A percentile compares a stretch with the other conserved stretches of the same genome.
Evolutionary conservation across 768 basidiomycete genomes (phyloP).

Genomic region (Agrocybe praecox): DNA sequence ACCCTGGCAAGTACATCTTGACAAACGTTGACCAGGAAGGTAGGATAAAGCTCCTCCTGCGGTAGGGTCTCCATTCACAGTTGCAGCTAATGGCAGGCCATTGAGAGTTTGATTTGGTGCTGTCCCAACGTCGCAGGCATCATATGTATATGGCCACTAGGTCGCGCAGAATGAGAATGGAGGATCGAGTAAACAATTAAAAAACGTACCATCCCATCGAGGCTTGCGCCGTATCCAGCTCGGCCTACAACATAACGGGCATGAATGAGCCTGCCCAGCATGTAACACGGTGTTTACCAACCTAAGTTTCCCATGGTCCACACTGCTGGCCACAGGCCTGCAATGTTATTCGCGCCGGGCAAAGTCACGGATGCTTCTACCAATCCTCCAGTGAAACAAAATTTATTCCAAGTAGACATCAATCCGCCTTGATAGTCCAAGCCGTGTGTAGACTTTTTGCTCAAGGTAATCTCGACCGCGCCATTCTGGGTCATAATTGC

Average conservation of each 20-base stretch:
- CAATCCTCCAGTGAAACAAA: conserved; percentile 91
- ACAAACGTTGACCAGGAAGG: conserved; percentile 86
- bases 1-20: conserved; percentile 84
- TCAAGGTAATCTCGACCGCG: conserved; percentile 74
- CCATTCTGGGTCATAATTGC: conserved; percentile 77
- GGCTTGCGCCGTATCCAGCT: conserved; percentile 84
- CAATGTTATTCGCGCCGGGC: conserved; percentile 66
- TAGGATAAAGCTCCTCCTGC: conserved; percentile 67
- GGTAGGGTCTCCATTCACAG: conserved; percentile 57
- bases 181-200: neutral
- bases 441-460: conserved; percentile 63
- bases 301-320: conserved; percentile 85
- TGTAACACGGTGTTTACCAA: conserved; percentile 19
- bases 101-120: conserved; percentile 79
- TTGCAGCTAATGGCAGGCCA: conserved; percentile 62
- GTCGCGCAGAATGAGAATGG: conserved; percentile 8
- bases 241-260: conserved; percentile 47
- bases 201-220: conserved; percentile 70
- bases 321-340: conserved; percentile 78
- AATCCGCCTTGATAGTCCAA: conserved; percentile 75
- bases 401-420: conserved; percentile 83
- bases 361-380: conserved; percentile 69
- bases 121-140: conserved; percentile 93
- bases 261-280: conserved; percentile 4
- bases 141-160: conserved; percentile 84